Conservation (phyloP, 306 rosid genomes). For the Carpinus viminea region DNA sequence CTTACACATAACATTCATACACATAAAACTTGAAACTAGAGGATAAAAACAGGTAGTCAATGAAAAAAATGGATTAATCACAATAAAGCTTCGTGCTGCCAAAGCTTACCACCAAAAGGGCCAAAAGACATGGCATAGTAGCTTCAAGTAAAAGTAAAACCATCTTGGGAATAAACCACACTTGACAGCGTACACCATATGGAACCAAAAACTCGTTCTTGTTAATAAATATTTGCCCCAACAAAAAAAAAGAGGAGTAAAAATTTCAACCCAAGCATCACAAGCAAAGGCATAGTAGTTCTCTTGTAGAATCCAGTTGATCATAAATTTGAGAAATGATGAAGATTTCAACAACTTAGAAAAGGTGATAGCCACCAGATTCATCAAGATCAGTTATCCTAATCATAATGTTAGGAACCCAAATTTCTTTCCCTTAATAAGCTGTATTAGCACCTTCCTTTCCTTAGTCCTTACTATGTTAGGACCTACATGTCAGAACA, state of each 20-base stretch:
- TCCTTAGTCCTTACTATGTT: no score
- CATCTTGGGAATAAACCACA: neutral
- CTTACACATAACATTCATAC: neutral
- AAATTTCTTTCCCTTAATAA: no score
- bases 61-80: neutral
- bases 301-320: neutral
- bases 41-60: neutral
- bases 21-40: neutral
- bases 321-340: neutral
- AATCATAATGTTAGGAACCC: no score
- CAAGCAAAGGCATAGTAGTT: neutral
- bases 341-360: neutral
- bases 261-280: neutral
- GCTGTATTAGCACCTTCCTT: no score
- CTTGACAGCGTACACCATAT: neutral
- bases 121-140: neutral
- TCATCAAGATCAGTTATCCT: neutral
- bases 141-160: neutral
- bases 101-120: neutral
- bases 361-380: neutral
- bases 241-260: neutral
- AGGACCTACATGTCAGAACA: no score
- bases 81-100: neutral
- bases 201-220: neutral
- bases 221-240: neutral